These are phyloP conservation scores for Ulmus americana DNA, from an alignment of 331 rosid genomes.

Conservation along the genomic window DNA sequence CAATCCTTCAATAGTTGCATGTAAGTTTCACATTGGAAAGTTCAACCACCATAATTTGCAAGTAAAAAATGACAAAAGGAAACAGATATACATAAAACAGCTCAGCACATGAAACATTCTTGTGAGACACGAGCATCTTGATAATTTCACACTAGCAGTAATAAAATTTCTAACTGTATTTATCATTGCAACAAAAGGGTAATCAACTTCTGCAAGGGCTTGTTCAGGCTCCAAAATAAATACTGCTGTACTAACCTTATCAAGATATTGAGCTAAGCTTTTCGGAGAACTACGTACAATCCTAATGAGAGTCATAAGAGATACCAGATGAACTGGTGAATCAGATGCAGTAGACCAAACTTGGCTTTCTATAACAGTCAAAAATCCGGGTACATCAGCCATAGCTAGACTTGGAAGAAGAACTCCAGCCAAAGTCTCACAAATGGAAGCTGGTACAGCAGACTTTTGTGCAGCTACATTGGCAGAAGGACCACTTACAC, in stretches of 20 bases:
- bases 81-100: background rate
- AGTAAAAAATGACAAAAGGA: background rate
- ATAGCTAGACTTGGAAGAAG: slow-evolving; percentile 96
- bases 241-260: slow-evolving; percentile 61
- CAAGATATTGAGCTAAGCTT: slow-evolving; percentile 74
- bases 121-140: background rate
- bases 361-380: slow-evolving; percentile 74
- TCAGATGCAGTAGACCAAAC: slow-evolving; percentile 98
- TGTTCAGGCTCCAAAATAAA: slow-evolving; percentile 7
- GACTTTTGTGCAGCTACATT: slow-evolving; percentile 38
- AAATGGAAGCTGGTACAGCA: slow-evolving; percentile 54
- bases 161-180: background rate
- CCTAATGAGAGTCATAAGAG: slow-evolving; percentile 82
- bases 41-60: slow-evolving; percentile 7
- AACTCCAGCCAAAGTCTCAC: slow-evolving; percentile 65
- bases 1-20: slow-evolving; percentile 48
- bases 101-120: background rate
- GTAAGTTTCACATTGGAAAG: slow-evolving; percentile 30
- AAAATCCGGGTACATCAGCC: slow-evolving; percentile 73
- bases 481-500: slow-evolving; percentile 60
- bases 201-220: slow-evolving; percentile 5
- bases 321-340: slow-evolving; percentile 82
- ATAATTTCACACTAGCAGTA: background rate
- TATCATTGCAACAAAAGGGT: background rate
- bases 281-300: slow-evolving; percentile 78